These are phyloP conservation scores for Cucumis hystrix DNA, from an alignment of 306 rosid species.

Conservation along the genomic window DNA sequence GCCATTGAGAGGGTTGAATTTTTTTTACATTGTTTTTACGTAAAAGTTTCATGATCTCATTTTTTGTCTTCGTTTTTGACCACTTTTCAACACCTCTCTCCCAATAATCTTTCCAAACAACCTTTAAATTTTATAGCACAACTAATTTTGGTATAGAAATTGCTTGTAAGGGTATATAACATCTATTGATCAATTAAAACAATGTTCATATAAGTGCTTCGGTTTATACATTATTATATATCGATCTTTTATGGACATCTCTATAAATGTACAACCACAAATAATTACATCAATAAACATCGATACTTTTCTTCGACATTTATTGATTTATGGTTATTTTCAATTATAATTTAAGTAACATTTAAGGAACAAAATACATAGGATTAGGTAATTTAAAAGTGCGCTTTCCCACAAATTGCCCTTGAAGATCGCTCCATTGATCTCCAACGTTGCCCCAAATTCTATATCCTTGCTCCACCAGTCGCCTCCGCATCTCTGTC, in stretches of 20 bases:
- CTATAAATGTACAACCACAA: background rate
- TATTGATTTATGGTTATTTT: background rate
- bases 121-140: too few species aligned
- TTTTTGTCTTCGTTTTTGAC: too few species aligned
- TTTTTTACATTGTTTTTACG: too few species aligned
- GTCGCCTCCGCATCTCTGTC: constrained; percentile 28
- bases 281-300: background rate
- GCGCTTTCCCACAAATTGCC: constrained; percentile 30
- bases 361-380: constrained; percentile 43
- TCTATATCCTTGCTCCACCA: constrained; percentile 35
- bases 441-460: constrained; percentile 67
- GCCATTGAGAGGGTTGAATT: too few species aligned
- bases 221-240: too few species aligned
- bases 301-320: background rate
- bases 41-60: too few species aligned
- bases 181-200: background rate
- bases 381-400: constrained; percentile 57
- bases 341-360: background rate
- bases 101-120: too few species aligned
- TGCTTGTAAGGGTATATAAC: background rate
- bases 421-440: constrained; percentile 62
- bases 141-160: too few species aligned
- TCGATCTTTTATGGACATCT: too few species aligned
- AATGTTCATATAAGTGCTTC: background rate
- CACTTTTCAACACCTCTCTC: too few species aligned